These are phyloP conservation scores for Hypericum perforatum DNA, from an alignment of 345 rosid genomes.

Conservation along the genomic window DNA sequence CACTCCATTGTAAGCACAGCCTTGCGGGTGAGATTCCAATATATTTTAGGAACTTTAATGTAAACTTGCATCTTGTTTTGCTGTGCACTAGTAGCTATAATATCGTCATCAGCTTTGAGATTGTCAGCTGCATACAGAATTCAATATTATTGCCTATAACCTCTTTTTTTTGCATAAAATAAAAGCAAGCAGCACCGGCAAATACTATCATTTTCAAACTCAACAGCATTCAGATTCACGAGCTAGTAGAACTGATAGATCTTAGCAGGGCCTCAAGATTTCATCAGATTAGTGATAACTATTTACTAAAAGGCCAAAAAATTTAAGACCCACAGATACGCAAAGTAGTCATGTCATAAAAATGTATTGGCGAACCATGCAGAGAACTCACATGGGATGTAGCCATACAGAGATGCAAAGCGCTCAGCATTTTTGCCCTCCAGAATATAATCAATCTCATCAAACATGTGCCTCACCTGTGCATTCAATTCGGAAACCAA, in stretches of 20 bases:
- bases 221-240: too few relatives aligned
- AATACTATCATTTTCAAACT: too few relatives aligned
- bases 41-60: conserved; percentile 82
- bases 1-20: conserved; percentile 98
- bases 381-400: conserved; percentile 36
- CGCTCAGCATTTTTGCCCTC: conserved; percentile 95
- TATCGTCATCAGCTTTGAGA: conserved; percentile 20
- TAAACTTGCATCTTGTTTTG: conserved; percentile 28
- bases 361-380: too few relatives aligned
- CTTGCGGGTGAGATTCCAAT: conserved; percentile 70
- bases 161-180: too few relatives aligned
- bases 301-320: too few relatives aligned
- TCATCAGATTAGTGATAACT: too few relatives aligned
- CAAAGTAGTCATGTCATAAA: too few relatives aligned
- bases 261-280: too few relatives aligned
- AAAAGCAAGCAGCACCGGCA: too few relatives aligned
- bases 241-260: too few relatives aligned
- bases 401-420: conserved; percentile 73
- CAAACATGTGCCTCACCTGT: conserved; percentile 99
- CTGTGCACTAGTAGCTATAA: conserved; percentile 21
- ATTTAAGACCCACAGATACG: too few relatives aligned
- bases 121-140: conserved; percentile 31
- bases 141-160: conserved; percentile 1
- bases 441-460: conserved; percentile 76
- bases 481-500: conserved; percentile 44